Conservation (phyloP, 306 rosid species). For the Ormosia semicastrata region DNA sequence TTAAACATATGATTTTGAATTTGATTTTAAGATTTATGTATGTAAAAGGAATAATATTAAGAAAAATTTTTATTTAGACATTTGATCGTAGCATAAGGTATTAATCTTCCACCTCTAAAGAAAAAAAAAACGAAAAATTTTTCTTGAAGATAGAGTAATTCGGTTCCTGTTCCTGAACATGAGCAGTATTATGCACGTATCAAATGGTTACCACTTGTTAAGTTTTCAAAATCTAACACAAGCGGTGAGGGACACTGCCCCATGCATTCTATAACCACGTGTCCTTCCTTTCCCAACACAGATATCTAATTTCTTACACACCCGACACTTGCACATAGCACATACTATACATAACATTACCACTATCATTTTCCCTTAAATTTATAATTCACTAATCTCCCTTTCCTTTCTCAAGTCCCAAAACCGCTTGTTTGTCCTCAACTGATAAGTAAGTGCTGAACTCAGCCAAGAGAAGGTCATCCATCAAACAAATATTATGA, state of each 20-base stretch:
- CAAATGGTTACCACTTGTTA: neutral
- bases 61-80: too few species aligned
- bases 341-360: neutral
- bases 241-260: conserved; percentile 40
- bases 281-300: conserved; percentile 8
- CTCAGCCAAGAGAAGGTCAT: neutral
- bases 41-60: too few species aligned
- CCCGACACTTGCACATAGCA: neutral
- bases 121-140: too few species aligned
- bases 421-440: neutral
- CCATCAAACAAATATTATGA: conserved; percentile 13
- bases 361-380: neutral
- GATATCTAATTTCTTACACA: neutral
- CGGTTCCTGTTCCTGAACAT: neutral
- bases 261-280: conserved; percentile 26
- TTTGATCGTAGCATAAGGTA: too few species aligned
- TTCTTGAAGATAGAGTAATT: neutral
- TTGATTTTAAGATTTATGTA: too few species aligned
- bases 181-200: neutral
- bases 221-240: neutral
- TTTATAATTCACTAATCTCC: neutral
- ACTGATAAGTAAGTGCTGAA: neutral
- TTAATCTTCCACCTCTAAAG: too few species aligned
- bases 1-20: too few species aligned
- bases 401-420: neutral